Conservation (phyloP, 768 basidiomycete genomes). For the Candolleomyces eurysporus region DNA sequence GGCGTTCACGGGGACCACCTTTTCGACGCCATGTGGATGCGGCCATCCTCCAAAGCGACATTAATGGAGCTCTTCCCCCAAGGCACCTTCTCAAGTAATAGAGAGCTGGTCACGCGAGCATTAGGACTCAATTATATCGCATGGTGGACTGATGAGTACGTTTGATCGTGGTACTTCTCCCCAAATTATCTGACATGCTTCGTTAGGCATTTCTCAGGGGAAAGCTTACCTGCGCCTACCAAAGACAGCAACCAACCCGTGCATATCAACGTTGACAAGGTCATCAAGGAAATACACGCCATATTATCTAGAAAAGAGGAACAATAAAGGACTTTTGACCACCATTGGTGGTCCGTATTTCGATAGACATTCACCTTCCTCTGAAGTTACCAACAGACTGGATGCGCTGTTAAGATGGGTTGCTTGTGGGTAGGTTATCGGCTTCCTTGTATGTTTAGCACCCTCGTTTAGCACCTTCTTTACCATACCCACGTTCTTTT, state of each 20-base stretch:
- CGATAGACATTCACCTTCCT: neutral
- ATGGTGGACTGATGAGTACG: slow-evolving; percentile 47
- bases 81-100: slow-evolving; percentile 62
- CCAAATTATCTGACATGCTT: slow-evolving; percentile 1
- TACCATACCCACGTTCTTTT: too few relatives aligned
- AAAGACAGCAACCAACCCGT: slow-evolving; percentile 25
- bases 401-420: too few relatives aligned
- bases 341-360: neutral
- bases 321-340: too few relatives aligned
- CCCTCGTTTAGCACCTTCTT: too few relatives aligned
- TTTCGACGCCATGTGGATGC: slow-evolving; percentile 71
- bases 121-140: slow-evolving; percentile 58
- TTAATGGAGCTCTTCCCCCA: slow-evolving; percentile 78
- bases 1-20: slow-evolving; percentile 61
- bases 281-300: slow-evolving; percentile 36
- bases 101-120: slow-evolving; percentile 53
- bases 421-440: too few relatives aligned
- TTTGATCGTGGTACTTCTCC: slow-evolving; percentile 4
- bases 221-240: slow-evolving; percentile 32
- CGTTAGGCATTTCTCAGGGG: slow-evolving; percentile 33
- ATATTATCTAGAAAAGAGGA: slow-evolving; percentile 14
- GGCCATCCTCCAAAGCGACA: slow-evolving; percentile 53
- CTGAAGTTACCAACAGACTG: too few relatives aligned
- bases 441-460: too few relatives aligned
- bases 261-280: slow-evolving; percentile 37